Evolutionary conservation across 176 grass and related monocot genomes (phyloP).

Genomic region (Cymbopogon citratus): DNA sequence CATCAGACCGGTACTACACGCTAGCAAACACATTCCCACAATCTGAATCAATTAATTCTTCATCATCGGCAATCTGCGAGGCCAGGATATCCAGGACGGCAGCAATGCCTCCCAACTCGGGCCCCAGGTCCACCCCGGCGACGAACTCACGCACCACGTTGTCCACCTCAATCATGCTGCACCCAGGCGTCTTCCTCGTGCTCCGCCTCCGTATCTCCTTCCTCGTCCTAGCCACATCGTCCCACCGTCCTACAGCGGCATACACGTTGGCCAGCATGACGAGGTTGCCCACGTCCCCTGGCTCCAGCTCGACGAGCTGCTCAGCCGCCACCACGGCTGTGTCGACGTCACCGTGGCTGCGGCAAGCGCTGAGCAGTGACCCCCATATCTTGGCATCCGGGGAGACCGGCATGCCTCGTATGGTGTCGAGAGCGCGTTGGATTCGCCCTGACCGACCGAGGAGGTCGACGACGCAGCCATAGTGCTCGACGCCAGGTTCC

Average conservation of each 20-base stretch:
- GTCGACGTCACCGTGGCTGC: conserved; percentile 38
- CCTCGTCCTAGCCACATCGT: conserved; percentile 39
- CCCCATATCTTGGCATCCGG: conserved; percentile 59
- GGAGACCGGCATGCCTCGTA: conserved; percentile 35
- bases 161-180: conserved; percentile 69
- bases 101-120: conserved; percentile 28
- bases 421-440: conserved; percentile 2
- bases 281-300: conserved; percentile 43
- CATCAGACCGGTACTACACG: conserved; percentile 36
- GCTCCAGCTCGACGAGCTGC: conserved; percentile 41
- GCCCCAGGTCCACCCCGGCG: conserved; percentile 38
- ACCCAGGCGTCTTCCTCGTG: conserved; percentile 57
- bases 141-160: conserved; percentile 57
- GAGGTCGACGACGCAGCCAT: conserved; percentile 57
- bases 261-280: conserved; percentile 60
- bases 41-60: not conserved
- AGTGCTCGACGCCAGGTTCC: conserved; percentile 47
- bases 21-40: not conserved
- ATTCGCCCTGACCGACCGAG: conserved; percentile 42
- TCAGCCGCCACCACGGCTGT: conserved; percentile 37
- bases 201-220: conserved; percentile 39
- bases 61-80: conserved; percentile 21
- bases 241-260: conserved; percentile 32
- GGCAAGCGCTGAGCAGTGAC: conserved; percentile 53
- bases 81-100: conserved; percentile 32